A percentile compares a stretch with the other conserved stretches of the same genome.
phyloP scores from a whole-genome alignment of 208 protist species.

The Leishmania tropica region DNA sequence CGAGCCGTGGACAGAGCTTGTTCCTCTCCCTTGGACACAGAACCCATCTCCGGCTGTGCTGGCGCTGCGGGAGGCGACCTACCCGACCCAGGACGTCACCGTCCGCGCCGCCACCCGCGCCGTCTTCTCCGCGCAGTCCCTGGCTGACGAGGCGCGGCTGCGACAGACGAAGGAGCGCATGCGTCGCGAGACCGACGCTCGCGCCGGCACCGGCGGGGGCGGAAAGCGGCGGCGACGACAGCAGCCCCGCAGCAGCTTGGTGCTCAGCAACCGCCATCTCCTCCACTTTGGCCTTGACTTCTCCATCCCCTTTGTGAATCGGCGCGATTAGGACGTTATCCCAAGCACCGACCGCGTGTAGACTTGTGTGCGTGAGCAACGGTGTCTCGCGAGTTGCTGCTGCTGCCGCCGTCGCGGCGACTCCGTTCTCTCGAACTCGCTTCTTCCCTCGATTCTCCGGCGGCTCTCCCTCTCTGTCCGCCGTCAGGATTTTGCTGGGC shows the following conservation, averaged over 20 bases:
- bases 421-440: background rate
- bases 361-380: background rate
- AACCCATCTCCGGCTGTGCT: conserved; percentile 61
- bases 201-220: conserved; percentile 14
- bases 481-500: background rate
- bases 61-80: conserved; percentile 52
- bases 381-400: background rate
- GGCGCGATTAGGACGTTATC: background rate
- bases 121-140: conserved; percentile 48
- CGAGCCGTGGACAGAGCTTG: conserved; percentile 23
- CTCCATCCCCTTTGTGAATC: conserved; percentile 53
- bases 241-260: conserved; percentile 10
- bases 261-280: conserved; percentile 78
- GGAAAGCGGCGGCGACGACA: conserved; percentile 18
- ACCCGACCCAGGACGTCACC: conserved; percentile 46
- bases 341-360: background rate
- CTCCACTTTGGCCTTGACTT: conserved; percentile 83
- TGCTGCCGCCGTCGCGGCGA: background rate
- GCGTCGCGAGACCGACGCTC: conserved; percentile 26
- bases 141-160: conserved; percentile 42
- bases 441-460: background rate
- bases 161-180: conserved; percentile 29
- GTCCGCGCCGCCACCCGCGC: conserved; percentile 38
- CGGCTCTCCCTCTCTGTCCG: background rate
- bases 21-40: conserved; percentile 74